A percentile compares a stretch with the other conserved stretches of the same genome.
These are phyloP conservation scores for Sporothrix mexicana DNA, from an alignment of 2,329 filamentous ascomycete species.

Conservation along the genomic window DNA sequence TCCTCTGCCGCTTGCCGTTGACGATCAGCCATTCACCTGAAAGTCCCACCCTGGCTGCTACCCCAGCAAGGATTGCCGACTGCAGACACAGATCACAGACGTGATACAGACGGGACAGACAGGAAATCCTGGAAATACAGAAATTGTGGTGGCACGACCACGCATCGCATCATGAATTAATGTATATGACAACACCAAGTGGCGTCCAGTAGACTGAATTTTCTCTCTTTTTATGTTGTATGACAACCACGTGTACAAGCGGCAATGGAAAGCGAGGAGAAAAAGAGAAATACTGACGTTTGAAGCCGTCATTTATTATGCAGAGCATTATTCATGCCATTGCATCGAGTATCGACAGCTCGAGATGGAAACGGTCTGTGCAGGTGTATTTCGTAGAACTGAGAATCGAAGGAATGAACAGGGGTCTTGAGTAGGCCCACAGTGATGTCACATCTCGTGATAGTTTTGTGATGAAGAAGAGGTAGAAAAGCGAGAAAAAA, in stretches of 20 bases:
- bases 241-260: slow-evolving; percentile 24
- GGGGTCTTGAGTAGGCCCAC: neutral
- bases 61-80: slow-evolving; percentile 11
- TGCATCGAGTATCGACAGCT: neutral
- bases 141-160: neutral
- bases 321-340: neutral
- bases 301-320: neutral
- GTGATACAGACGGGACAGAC: neutral
- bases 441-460: slow-evolving; percentile 26
- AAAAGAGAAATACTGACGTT: neutral
- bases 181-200: too few relatives aligned
- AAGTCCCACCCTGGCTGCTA: neutral
- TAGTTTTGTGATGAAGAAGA: neutral
- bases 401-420: too few relatives aligned
- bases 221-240: slow-evolving; percentile 8
- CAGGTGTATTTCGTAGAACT: too few relatives aligned
- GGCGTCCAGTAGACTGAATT: neutral
- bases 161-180: neutral
- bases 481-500: neutral
- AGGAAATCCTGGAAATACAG: too few relatives aligned
- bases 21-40: neutral
- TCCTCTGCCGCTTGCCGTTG: neutral
- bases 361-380: too few relatives aligned
- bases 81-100: slow-evolving; percentile 11
- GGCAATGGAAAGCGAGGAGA: neutral